phyloP scores from a whole-genome alignment of 2,329 filamentous ascomycete genomes.

The Triangularia setosa region DNA sequence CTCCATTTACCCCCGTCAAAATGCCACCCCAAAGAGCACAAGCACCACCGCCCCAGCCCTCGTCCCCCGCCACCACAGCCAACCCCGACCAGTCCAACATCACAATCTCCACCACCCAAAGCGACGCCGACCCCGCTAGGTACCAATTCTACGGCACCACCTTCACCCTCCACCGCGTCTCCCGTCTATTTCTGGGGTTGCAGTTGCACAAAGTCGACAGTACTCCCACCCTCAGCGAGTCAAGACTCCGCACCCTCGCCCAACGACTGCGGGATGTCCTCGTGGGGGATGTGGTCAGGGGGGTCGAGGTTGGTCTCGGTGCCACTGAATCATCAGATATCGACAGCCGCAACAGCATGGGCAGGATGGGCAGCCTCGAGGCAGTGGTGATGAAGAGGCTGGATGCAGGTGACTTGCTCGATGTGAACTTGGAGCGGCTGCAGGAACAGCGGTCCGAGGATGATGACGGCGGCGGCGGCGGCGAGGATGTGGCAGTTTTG shows the following conservation, averaged over 20 bases:
- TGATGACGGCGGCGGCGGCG: constrained; percentile 2
- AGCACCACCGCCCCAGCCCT: not conserved
- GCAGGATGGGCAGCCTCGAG: constrained; percentile 33
- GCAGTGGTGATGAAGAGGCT: constrained; percentile 42
- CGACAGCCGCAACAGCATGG: constrained; percentile 24
- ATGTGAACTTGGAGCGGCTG: constrained; percentile 20
- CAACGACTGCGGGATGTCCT: constrained; percentile 50
- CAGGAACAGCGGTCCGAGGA: not conserved
- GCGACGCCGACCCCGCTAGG: not conserved
- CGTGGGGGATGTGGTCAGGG: constrained; percentile 57
- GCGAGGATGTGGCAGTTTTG: constrained; percentile 13
- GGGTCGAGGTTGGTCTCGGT: constrained; percentile 49
- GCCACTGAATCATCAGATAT: constrained; percentile 31
- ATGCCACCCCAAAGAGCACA: not conserved
- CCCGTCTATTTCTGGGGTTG: constrained; percentile 48
- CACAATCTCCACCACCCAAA: not conserved
- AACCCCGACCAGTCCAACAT: not conserved
- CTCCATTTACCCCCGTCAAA: too few relatives aligned
- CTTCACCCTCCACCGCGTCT: constrained; percentile 54
- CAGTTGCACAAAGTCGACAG: constrained; percentile 25
- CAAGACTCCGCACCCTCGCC: constrained; percentile 42
- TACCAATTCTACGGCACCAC: constrained; percentile 52
- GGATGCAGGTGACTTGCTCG: constrained; percentile 44
- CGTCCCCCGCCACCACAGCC: not conserved
- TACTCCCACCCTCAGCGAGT: constrained; percentile 14